Evolutionary conservation across 257 asterid species (phyloP).

Genomic region (Jasminum sambac): DNA sequence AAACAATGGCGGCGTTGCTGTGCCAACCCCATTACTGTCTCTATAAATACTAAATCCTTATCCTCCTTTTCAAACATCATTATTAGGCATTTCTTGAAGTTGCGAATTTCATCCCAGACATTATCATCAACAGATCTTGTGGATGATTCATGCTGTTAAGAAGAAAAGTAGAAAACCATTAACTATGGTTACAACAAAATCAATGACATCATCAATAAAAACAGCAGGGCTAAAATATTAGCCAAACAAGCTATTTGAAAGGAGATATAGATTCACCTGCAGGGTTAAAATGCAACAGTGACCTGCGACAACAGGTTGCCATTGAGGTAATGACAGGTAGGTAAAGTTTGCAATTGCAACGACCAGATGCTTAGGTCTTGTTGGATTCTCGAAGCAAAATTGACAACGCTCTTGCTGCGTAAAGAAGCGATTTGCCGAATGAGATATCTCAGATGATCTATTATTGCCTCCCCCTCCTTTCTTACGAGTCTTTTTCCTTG

Average conservation of each 20-base stretch:
- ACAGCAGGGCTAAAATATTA: background rate
- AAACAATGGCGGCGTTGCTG: conserved; percentile 82
- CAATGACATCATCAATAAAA: background rate
- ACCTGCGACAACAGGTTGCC: conserved; percentile 76
- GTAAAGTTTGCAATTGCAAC: conserved; percentile 82
- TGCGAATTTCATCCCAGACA: conserved; percentile 91
- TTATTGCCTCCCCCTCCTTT: conserved; percentile 47
- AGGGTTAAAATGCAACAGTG: conserved; percentile 84
- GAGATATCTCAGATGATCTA: conserved; percentile 47
- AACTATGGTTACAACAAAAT: conserved; percentile 17
- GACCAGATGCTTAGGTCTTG: conserved; percentile 85
- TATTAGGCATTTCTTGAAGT: conserved; percentile 95
- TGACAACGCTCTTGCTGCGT: conserved; percentile 89
- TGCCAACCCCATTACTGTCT: conserved; percentile 84
- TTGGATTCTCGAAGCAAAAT: conserved; percentile 85
- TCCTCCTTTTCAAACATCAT: conserved; percentile 92
- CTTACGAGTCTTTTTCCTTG: conserved; percentile 63
- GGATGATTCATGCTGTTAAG: conserved; percentile 79
- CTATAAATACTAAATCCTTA: conserved; percentile 76
- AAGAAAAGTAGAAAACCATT: background rate
- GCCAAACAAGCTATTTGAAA: background rate
- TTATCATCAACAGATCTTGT: conserved; percentile 81
- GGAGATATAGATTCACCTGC: conserved; percentile 55
- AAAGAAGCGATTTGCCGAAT: conserved; percentile 57
- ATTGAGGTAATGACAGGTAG: conserved; percentile 74